These are phyloP conservation scores for Blastocystis hominis DNA, from an alignment of 352 stramenopile species.

Conservation along the genomic window DNA sequence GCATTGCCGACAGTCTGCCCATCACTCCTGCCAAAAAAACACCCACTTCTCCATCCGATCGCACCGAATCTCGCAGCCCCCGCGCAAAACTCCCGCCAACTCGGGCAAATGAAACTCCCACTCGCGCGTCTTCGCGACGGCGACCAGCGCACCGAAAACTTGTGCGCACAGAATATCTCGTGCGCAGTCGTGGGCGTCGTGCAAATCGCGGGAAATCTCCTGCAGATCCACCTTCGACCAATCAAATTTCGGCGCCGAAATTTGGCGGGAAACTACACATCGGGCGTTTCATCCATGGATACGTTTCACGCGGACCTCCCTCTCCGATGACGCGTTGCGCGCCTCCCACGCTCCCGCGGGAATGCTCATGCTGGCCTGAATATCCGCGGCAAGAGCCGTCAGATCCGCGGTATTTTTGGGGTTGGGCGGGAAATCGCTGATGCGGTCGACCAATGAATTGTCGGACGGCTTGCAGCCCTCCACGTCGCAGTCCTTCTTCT, in stretches of 20 bases:
- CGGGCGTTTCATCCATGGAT: background rate
- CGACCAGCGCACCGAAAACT: background rate
- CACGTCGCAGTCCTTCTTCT: slow-evolving; percentile 21
- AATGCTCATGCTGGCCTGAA: background rate
- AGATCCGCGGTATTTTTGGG: background rate
- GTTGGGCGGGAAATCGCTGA: background rate
- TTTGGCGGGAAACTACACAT: background rate
- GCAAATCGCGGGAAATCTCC: background rate
- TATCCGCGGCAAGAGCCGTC: background rate
- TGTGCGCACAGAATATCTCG: slow-evolving; percentile 8
- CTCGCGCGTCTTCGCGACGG: background rate
- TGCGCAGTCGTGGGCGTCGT: background rate
- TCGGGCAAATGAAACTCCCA: background rate
- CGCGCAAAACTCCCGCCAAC: background rate
- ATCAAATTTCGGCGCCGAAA: slow-evolving; percentile 1
- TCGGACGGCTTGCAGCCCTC: slow-evolving; percentile 10
- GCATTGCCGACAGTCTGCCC: background rate
- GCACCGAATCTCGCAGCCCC: background rate
- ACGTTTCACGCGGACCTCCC: background rate
- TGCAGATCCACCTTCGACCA: background rate
- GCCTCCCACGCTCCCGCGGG: background rate
- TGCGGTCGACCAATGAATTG: background rate
- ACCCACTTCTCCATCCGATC: background rate
- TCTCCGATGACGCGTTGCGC: background rate
- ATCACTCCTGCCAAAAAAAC: background rate